phyloP scores from a whole-genome alignment of 108 stramenopile genomes.

The Chaetoceros tenuissimus region DNA sequence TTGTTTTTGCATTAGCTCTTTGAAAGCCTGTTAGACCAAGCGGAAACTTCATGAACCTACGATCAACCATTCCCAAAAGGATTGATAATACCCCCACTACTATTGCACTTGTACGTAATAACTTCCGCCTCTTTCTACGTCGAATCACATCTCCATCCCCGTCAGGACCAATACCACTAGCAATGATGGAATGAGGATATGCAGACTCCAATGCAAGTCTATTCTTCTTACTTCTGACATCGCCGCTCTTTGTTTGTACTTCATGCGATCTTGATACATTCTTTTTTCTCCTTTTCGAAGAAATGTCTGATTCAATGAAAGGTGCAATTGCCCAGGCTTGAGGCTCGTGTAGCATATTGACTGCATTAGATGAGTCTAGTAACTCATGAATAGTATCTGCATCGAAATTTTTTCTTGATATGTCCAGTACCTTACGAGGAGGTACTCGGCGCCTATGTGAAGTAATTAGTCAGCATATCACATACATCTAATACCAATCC shows the following conservation, averaged over 20 bases:
- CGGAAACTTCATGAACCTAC: too few relatives aligned
- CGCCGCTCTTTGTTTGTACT: not conserved
- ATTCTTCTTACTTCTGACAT: not conserved
- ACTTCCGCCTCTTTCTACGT: constrained; percentile 24
- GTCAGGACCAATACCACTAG: constrained; percentile 50
- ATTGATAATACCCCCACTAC: constrained; percentile 20
- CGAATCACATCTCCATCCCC: constrained; percentile 24
- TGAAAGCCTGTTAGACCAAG: too few relatives aligned
- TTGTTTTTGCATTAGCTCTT: too few relatives aligned
- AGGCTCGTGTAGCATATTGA: not conserved
- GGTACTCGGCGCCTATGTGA: constrained; percentile 53
- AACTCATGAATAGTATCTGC: constrained; percentile 11
- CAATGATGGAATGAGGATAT: constrained; percentile 34
- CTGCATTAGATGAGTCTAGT: not conserved
- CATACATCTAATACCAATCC: not conserved
- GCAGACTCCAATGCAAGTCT: constrained; percentile 4
- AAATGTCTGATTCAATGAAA: constrained; percentile 28
- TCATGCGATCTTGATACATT: not conserved
- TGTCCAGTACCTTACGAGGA: constrained; percentile 45
- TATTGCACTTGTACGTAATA: constrained; percentile 18
- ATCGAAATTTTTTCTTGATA: constrained; percentile 50
- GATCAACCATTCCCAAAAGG: not conserved
- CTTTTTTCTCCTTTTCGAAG: not conserved
- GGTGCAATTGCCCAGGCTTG: constrained; percentile 29
- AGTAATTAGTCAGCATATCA: not conserved